These are phyloP conservation scores for Aristolochia californica DNA, from an alignment of 164 flowering plant genomes.

Conservation along the genomic window DNA sequence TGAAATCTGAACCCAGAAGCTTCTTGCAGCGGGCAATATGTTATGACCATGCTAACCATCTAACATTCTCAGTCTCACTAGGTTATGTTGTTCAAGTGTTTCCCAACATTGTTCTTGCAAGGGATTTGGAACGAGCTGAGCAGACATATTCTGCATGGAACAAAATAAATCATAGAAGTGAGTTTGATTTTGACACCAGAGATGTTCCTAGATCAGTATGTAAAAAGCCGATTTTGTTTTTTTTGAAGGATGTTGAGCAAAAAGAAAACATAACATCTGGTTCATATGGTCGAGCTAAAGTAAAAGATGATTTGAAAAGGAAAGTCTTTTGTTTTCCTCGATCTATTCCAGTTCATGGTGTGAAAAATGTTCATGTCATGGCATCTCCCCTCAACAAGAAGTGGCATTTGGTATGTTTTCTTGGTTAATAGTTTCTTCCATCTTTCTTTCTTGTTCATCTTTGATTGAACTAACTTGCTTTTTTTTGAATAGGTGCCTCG, in stretches of 20 bases:
- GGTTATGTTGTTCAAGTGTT: slow-evolving; percentile 60
- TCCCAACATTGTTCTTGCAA: slow-evolving; percentile 41
- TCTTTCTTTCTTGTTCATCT: not conserved
- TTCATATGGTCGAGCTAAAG: slow-evolving; percentile 25
- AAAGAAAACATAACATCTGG: slow-evolving; percentile 34
- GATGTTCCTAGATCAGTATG: slow-evolving; percentile 36
- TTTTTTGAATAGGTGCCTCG: slow-evolving; percentile 29
- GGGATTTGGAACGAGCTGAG: slow-evolving; percentile 51
- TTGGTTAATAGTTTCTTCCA: not conserved
- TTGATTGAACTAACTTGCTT: not conserved
- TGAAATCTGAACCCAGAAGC: slow-evolving; percentile 36
- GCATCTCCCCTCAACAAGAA: slow-evolving; percentile 31
- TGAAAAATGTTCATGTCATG: slow-evolving; percentile 30
- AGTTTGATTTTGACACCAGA: slow-evolving; percentile 51
- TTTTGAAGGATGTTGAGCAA: slow-evolving; percentile 32
- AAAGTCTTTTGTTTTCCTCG: slow-evolving; percentile 49
- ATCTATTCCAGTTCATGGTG: slow-evolving; percentile 28
- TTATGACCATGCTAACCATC: slow-evolving; percentile 27
- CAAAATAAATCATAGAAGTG: slow-evolving; percentile 24
- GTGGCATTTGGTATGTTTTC: slow-evolving; percentile 49
- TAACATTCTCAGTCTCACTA: slow-evolving; percentile 44
- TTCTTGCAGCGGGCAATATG: slow-evolving; percentile 55
- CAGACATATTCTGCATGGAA: slow-evolving; percentile 58
- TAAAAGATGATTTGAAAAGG: slow-evolving; percentile 38
- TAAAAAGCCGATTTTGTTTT: slow-evolving; percentile 43